Percentiles rank a stretch among this genome's conserved stretches.
These are phyloP conservation scores for Puccinia novopanici DNA, from an alignment of 1,284 basidiomycete species.

Conservation along the genomic window DNA sequence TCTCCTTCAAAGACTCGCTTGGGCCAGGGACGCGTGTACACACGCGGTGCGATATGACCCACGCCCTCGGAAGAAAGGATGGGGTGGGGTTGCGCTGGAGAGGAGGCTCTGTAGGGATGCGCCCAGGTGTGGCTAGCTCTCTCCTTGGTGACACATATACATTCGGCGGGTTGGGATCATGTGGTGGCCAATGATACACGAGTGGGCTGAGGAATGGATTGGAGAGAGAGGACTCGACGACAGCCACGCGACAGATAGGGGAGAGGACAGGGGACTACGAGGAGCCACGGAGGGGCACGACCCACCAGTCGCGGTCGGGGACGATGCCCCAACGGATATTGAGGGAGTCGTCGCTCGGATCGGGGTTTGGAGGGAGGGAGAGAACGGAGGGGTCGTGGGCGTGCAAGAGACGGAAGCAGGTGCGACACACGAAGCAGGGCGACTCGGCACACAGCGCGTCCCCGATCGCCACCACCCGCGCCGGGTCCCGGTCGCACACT, in stretches of 20 bases:
- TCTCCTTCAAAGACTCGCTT: too few species aligned
- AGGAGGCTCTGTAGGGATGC: too few species aligned
- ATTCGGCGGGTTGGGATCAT: too few species aligned
- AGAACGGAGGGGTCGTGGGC: constrained; percentile 53
- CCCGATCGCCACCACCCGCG: constrained; percentile 67
- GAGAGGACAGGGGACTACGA: neutral
- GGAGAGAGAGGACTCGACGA: neutral
- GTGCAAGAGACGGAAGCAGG: constrained; percentile 73
- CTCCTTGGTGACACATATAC: too few species aligned
- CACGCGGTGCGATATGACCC: too few species aligned
- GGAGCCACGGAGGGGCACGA: constrained; percentile 33
- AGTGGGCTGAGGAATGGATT: neutral
- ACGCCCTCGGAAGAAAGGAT: too few species aligned
- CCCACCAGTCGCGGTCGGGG: constrained; percentile 27
- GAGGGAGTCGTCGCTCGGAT: neutral
- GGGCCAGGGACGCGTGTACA: too few species aligned
- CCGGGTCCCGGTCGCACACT: constrained; percentile 70
- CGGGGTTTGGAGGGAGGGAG: neutral
- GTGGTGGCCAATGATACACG: too few species aligned
- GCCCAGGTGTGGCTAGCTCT: too few species aligned
- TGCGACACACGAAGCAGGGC: constrained; percentile 70
- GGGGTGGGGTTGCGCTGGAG: too few species aligned
- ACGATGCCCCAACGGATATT: constrained; percentile 27
- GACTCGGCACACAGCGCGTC: constrained; percentile 74
- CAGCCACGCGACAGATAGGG: neutral